Percentiles rank a stretch among this genome's conserved stretches.
Conservation (phyloP, 495 filamentous ascomycete species). For the Stereocaulon alpinum region DNA sequence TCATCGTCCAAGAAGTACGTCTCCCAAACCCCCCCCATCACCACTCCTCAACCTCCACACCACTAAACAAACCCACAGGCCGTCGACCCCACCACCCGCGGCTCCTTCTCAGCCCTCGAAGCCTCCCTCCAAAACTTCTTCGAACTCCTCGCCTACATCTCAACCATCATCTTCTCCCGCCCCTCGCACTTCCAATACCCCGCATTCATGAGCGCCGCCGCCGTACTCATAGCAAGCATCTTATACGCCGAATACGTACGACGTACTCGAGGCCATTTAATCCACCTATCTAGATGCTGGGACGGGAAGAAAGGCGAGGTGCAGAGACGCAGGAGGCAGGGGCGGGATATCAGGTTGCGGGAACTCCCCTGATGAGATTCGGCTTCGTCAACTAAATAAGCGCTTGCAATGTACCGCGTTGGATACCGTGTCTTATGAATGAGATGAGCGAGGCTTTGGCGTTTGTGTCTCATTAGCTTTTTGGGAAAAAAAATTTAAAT, state of each 20-base stretch:
- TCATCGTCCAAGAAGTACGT: constrained; percentile 54
- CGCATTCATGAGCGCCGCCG: constrained; percentile 43
- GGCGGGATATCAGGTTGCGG: neutral
- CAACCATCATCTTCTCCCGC: constrained; percentile 47
- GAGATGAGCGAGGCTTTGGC: no score
- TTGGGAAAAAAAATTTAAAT: no score
- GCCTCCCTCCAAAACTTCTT: constrained; percentile 53
- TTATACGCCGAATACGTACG: constrained; percentile 49
- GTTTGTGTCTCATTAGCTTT: no score
- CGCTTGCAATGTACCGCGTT: no score
- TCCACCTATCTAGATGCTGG: neutral
- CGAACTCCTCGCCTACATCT: constrained; percentile 51
- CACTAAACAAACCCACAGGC: constrained; percentile 28
- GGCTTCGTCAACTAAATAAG: no score
- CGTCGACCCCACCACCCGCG: constrained; percentile 39
- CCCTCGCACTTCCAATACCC: constrained; percentile 54
- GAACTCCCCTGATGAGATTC: neutral
- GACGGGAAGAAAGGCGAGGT: neutral
- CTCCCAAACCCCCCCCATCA: neutral
- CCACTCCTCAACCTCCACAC: neutral
- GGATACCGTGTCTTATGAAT: no score
- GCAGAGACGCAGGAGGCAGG: neutral
- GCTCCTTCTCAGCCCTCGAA: constrained; percentile 53
- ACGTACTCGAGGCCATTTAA: constrained; percentile 44
- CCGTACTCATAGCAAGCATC: constrained; percentile 37